phyloP scores from a whole-genome alignment of 148 eudicot species.

The Amaranthus palmeri region DNA sequence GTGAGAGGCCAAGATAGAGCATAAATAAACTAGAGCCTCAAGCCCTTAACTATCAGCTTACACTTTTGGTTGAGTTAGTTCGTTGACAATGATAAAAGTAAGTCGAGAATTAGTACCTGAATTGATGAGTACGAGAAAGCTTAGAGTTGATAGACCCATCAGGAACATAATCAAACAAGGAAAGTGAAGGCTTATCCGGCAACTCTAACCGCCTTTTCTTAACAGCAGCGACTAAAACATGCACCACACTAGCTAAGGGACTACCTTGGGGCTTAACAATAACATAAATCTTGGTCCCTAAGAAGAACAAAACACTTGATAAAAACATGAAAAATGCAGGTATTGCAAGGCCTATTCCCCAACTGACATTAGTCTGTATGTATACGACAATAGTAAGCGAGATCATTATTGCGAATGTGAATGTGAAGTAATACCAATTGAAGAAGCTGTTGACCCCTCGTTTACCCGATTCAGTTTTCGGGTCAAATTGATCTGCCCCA shows the following conservation, averaged over 20 bases:
- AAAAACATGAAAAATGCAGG: constrained; percentile 48
- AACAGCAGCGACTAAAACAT: constrained; percentile 41
- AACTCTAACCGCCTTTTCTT: constrained; percentile 39
- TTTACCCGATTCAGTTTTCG: constrained; percentile 49
- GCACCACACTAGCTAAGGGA: constrained; percentile 40
- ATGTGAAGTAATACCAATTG: constrained; percentile 66
- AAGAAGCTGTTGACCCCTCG: constrained; percentile 55
- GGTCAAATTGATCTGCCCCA: constrained; percentile 62
- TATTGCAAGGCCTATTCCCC: constrained; percentile 52
- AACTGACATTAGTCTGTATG: constrained; percentile 41
- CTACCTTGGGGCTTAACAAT: constrained; percentile 46
- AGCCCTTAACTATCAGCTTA: no score
- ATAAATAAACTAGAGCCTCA: no score
- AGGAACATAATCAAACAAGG: constrained; percentile 28
- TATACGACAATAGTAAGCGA: constrained; percentile 53
- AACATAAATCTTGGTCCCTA: constrained; percentile 45
- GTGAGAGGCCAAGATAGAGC: no score
- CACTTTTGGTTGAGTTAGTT: no score
- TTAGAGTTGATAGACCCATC: constrained; percentile 29
- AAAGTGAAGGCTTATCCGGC: constrained; percentile 19
- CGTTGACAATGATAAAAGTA: no score
- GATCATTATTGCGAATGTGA: constrained; percentile 50
- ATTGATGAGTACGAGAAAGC: constrained; percentile 46
- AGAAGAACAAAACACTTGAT: constrained; percentile 45
- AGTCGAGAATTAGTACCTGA: constrained; percentile 32